phyloP scores from a whole-genome alignment of 1,284 basidiomycete genomes.

The Phlebopus sp. region DNA sequence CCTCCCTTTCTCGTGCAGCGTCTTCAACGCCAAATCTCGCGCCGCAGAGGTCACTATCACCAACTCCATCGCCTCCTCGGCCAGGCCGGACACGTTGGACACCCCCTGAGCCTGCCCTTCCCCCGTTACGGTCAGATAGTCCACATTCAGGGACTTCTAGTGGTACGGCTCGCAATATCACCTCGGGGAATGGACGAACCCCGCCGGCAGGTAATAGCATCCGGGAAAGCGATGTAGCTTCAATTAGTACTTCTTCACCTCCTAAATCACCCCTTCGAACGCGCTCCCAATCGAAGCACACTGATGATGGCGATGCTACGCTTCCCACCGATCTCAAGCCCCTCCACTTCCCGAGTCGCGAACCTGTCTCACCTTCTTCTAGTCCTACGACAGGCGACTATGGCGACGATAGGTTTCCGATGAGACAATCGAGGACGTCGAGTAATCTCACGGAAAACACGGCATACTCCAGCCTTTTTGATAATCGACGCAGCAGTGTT shows the following conservation, averaged over 20 bases:
- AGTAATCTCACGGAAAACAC: slow-evolving; percentile 57
- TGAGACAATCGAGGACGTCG: slow-evolving; percentile 48
- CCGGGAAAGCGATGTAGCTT: slow-evolving; percentile 34
- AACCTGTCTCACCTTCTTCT: slow-evolving; percentile 18
- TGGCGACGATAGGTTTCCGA: slow-evolving; percentile 38
- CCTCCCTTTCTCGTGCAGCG: slow-evolving; percentile 38
- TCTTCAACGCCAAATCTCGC: slow-evolving; percentile 65
- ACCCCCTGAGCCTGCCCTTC: slow-evolving; percentile 49
- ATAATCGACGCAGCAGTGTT: slow-evolving; percentile 43
- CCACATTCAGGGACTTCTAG: slow-evolving; percentile 37
- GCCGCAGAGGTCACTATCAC: slow-evolving; percentile 27
- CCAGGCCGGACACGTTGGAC: slow-evolving; percentile 47
- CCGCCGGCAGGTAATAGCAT: slow-evolving; percentile 21
- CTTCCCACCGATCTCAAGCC: slow-evolving; percentile 26
- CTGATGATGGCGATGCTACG: slow-evolving; percentile 28
- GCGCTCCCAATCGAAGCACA: slow-evolving; percentile 30
- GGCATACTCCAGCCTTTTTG: slow-evolving; percentile 62
- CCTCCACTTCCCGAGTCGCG: slow-evolving; percentile 30
- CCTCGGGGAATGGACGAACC: slow-evolving; percentile 14
- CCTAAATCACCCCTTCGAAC: slow-evolving; percentile 54
- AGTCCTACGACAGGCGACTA: slow-evolving; percentile 29
- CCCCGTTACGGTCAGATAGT: slow-evolving; percentile 54
- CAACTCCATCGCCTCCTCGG: slow-evolving; percentile 29
- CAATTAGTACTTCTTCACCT: slow-evolving; percentile 40
- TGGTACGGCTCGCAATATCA: slow-evolving; percentile 28